Evolutionary conservation across 441 rosid species (phyloP).

Genomic region (Gossypium schwendimanii): DNA sequence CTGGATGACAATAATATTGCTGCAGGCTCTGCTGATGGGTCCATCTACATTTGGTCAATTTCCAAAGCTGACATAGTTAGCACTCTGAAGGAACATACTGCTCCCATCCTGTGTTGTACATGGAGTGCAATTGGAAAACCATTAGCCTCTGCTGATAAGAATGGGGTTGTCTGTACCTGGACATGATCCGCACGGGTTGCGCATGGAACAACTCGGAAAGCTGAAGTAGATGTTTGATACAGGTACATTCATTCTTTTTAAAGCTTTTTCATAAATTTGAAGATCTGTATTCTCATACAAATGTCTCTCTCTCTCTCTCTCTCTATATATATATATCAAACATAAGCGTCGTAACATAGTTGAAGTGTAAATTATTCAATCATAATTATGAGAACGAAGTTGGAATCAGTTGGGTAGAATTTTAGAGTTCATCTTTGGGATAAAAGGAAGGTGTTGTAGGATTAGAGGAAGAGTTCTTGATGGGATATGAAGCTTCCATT

Average conservation of each 20-base stretch:
- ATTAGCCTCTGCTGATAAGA: slow-evolving; percentile 80
- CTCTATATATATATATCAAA: not conserved
- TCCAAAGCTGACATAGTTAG: slow-evolving; percentile 67
- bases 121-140: slow-evolving; percentile 94
- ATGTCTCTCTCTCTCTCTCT: no score
- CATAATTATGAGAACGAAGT: not conserved
- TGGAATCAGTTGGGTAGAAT: not conserved
- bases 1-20: slow-evolving; percentile 80
- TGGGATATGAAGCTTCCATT: slow-evolving; percentile 80
- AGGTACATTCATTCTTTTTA: not conserved
- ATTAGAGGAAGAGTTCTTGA: slow-evolving; percentile 56
- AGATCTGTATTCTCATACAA: not conserved
- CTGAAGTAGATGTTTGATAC: not conserved
- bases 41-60: slow-evolving; percentile 74
- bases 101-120: slow-evolving; percentile 77
- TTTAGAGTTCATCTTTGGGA: slow-evolving; percentile 67
- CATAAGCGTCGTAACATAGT: not conserved
- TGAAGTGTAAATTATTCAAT: slow-evolving; percentile 1
- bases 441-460: slow-evolving; percentile 24
- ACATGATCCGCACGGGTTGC: slow-evolving; percentile 27
- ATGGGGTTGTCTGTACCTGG: slow-evolving; percentile 74
- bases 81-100: slow-evolving; percentile 69
- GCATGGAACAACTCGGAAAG: not conserved
- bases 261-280: not conserved
- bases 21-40: slow-evolving; percentile 89